These are phyloP conservation scores for Elongisporangium undulatum DNA, from an alignment of 352 stramenopile genomes.

Conservation along the genomic window DNA sequence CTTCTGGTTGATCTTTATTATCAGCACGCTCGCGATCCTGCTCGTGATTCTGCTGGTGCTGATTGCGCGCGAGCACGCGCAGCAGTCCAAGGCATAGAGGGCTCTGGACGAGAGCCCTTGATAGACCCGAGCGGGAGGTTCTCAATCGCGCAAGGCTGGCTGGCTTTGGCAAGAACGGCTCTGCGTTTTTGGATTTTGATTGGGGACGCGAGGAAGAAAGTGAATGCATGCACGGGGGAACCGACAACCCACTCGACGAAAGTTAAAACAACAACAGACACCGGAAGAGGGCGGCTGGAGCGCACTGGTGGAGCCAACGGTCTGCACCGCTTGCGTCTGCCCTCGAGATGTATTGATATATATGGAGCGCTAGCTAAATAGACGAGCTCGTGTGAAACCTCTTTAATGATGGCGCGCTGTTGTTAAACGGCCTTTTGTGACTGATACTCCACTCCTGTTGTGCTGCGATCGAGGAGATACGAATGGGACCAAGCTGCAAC, in stretches of 20 bases:
- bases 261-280: too few species aligned
- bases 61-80: constrained; percentile 50
- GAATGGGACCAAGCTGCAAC: neutral
- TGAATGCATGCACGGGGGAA: neutral
- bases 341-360: neutral
- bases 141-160: neutral
- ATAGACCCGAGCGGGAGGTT: neutral
- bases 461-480: neutral
- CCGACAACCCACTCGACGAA: neutral
- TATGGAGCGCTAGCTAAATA: constrained; percentile 1
- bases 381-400: neutral
- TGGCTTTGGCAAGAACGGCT: neutral
- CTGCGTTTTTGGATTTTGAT: constrained; percentile 1
- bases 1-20: constrained; percentile 73
- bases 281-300: neutral
- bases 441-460: neutral
- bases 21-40: constrained; percentile 59
- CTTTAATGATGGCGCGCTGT: neutral
- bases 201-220: too few species aligned
- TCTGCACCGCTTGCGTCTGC: neutral
- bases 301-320: neutral
- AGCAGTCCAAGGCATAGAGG: constrained; percentile 4
- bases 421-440: neutral
- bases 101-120: neutral
- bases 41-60: constrained; percentile 78